Evolutionary conservation across 345 rosid genomes (phyloP).

Genomic region (Boechera divaricarpa): DNA sequence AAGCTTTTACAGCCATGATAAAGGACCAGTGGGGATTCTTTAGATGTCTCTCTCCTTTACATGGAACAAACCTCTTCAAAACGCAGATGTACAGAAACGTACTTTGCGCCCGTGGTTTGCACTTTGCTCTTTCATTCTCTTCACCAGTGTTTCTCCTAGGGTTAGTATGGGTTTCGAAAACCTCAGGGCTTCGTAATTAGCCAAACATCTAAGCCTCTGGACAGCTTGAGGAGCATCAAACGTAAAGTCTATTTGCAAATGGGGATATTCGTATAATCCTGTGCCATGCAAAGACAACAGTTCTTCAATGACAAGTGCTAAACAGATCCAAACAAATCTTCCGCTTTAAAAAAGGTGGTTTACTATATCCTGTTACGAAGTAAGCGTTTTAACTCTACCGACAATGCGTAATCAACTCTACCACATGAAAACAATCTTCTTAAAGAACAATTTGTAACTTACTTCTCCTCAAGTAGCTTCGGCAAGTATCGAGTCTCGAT

Average conservation of each 20-base stretch:
- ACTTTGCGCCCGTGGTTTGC: constrained; percentile 75
- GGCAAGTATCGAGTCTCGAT: constrained; percentile 88
- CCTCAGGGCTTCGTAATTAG: constrained; percentile 87
- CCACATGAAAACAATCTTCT: constrained; percentile 4
- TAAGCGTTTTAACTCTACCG: not conserved
- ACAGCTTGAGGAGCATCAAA: constrained; percentile 94
- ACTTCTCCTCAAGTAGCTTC: constrained; percentile 92
- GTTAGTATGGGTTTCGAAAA: constrained; percentile 77
- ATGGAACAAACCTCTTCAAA: constrained; percentile 90
- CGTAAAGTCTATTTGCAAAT: constrained; percentile 96
- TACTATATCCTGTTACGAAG: not conserved
- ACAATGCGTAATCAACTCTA: constrained; percentile 15
- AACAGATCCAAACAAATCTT: constrained; percentile 20
- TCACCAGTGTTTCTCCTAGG: constrained; percentile 83
- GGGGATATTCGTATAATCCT: constrained; percentile 98
- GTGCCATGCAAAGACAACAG: constrained; percentile 43
- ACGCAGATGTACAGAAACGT: constrained; percentile 96
- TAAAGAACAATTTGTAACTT: constrained; percentile 49
- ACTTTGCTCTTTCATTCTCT: constrained; percentile 95
- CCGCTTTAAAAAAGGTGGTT: constrained; percentile 8
- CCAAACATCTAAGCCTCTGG: constrained; percentile 91
- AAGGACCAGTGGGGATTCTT: constrained; percentile 20
- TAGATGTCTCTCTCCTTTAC: constrained; percentile 31
- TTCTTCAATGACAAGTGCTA: constrained; percentile 25
- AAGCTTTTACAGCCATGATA: not conserved